A percentile compares a stretch with the other conserved stretches of the same genome.
Evolutionary conservation across 371 early-diverging fungal genomes (phyloP).

Genomic region (Apophysomyces variabilis): DNA sequence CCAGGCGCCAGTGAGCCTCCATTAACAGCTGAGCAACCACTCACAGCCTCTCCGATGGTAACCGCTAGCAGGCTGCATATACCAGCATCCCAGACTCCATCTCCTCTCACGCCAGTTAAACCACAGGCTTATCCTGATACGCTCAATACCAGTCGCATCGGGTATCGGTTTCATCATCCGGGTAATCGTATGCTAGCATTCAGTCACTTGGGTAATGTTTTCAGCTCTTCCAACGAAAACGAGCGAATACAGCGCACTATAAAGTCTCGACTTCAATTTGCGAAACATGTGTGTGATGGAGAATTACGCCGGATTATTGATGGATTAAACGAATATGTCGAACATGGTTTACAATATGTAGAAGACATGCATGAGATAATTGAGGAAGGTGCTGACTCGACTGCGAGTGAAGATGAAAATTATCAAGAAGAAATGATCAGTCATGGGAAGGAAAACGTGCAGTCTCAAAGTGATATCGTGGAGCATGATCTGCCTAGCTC

Average conservation of each 20-base stretch:
- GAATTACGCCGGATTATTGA: constrained; percentile 70
- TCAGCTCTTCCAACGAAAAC: constrained; percentile 16
- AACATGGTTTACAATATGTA: constrained; percentile 65
- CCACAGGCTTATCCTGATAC: not conserved
- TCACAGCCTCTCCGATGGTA: not conserved
- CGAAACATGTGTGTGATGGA: constrained; percentile 52
- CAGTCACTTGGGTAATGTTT: constrained; percentile 26
- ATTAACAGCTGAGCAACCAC: not conserved
- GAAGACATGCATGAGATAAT: constrained; percentile 48
- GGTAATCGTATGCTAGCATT: constrained; percentile 22
- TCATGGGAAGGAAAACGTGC: constrained; percentile 3
- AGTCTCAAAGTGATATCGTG: not conserved
- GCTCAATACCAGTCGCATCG: constrained; percentile 13
- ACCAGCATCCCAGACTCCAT: not conserved
- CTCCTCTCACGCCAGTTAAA: not conserved
- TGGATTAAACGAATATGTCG: constrained; percentile 75
- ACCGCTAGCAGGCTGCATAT: not conserved
- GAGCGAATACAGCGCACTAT: constrained; percentile 37
- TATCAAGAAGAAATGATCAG: constrained; percentile 19
- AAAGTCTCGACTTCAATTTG: constrained; percentile 40
- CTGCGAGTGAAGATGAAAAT: constrained; percentile 31
- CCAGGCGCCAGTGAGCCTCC: not conserved
- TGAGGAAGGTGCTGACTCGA: constrained; percentile 18
- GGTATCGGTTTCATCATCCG: constrained; percentile 26
- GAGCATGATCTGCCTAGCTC: not conserved